Evolutionary conservation across 768 basidiomycete genomes (phyloP).

Genomic region (Collybia mongolica): DNA sequence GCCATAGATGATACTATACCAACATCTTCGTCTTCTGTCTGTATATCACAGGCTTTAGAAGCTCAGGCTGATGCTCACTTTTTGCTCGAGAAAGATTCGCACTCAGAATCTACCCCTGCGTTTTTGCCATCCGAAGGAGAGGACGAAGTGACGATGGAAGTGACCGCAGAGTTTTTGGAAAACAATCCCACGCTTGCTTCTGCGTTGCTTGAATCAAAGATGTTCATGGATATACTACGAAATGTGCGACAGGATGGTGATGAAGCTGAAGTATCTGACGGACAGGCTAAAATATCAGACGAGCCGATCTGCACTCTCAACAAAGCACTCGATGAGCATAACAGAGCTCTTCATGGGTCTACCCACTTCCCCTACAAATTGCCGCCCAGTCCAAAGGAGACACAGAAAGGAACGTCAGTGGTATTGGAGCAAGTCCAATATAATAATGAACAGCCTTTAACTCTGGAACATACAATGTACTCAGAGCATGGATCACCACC

Average conservation of each 20-base stretch:
- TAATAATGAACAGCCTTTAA: neutral
- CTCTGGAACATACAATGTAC: neutral
- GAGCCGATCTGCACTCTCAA: neutral
- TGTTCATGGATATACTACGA: conserved; percentile 4
- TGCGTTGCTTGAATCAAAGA: conserved; percentile 2
- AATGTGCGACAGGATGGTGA: neutral
- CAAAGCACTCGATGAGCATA: neutral
- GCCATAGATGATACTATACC: no score
- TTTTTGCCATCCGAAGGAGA: neutral
- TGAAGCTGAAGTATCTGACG: neutral
- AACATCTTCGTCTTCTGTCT: no score
- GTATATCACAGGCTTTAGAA: no score
- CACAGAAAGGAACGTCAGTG: no score
- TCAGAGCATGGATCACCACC: neutral
- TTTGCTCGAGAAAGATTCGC: no score
- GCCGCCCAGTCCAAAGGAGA: neutral
- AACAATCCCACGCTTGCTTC: conserved; percentile 3
- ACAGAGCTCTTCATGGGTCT: neutral
- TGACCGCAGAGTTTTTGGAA: conserved; percentile 3
- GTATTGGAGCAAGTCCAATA: neutral
- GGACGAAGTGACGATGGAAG: neutral
- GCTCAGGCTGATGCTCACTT: no score
- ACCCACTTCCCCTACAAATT: neutral
- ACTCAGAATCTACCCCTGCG: no score
- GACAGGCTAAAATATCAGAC: neutral